Evolutionary conservation across 768 basidiomycete genomes (phyloP).

Genomic region (Strobilomyces dryophilus): DNA sequence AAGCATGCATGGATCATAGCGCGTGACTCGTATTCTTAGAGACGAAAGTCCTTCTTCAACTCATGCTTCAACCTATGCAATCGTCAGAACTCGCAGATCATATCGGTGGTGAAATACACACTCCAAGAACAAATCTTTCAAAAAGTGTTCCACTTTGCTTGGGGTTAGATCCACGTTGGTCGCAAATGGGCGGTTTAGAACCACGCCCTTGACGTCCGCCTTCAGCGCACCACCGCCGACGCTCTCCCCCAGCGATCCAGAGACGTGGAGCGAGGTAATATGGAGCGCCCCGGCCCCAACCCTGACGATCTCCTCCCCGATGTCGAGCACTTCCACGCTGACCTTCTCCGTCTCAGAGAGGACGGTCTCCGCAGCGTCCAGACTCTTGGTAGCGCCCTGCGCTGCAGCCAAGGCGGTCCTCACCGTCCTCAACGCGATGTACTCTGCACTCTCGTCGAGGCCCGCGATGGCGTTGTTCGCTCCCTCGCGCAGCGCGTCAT

Average conservation of each 20-base stretch:
- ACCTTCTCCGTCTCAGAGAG: not conserved
- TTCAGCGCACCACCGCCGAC: too few relatives aligned
- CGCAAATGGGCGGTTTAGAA: not conserved
- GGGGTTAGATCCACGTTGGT: too few relatives aligned
- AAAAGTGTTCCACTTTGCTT: too few relatives aligned
- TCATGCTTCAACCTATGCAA: too few relatives aligned
- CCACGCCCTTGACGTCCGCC: not conserved
- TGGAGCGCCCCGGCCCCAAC: not conserved
- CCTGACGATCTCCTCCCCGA: not conserved
- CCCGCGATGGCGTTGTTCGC: not conserved
- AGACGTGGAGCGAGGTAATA: constrained; percentile 4
- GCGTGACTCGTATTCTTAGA: too few relatives aligned
- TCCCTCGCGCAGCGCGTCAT: not conserved
- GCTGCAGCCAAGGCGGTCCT: not conserved
- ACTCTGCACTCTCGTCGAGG: not conserved
- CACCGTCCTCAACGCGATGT: not conserved
- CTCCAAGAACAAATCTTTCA: too few relatives aligned
- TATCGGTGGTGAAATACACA: too few relatives aligned
- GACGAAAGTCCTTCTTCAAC: too few relatives aligned
- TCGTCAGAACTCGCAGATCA: too few relatives aligned
- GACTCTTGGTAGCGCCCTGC: not conserved
- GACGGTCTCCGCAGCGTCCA: not conserved
- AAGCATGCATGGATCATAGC: too few relatives aligned
- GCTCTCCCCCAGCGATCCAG: constrained; percentile 3
- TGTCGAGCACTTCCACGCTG: not conserved